Evolutionary conservation across 208 protist species (phyloP).

Genomic region (Acanthamoeba lugdunensis): DNA sequence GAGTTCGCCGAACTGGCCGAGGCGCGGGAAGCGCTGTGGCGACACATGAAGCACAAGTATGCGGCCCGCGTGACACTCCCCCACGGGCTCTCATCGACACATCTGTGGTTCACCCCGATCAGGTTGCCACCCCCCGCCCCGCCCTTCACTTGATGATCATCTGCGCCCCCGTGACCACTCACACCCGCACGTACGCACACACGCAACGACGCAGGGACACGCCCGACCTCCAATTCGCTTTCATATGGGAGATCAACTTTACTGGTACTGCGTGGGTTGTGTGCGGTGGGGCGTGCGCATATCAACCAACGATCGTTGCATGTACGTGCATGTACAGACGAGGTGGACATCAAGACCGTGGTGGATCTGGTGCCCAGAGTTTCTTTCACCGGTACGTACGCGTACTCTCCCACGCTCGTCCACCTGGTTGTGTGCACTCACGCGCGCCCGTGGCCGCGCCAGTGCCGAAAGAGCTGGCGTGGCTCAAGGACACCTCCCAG

Average conservation of each 20-base stretch:
- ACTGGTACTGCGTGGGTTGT: background rate
- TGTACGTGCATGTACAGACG: background rate
- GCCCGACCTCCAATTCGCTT: background rate
- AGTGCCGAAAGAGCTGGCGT: background rate
- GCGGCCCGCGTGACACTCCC: background rate
- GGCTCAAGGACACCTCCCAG: background rate
- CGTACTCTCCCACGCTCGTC: background rate
- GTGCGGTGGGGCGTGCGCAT: background rate
- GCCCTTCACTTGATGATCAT: background rate
- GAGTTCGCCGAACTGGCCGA: conserved; percentile 3
- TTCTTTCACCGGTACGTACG: background rate
- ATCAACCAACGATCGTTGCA: background rate
- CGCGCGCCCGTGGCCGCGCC: background rate
- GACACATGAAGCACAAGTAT: background rate
- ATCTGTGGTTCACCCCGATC: background rate
- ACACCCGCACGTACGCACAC: background rate
- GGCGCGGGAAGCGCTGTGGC: background rate
- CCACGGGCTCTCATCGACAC: background rate
- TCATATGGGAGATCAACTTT: background rate
- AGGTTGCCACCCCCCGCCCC: background rate
- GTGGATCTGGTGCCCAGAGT: background rate
- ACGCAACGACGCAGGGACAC: background rate
- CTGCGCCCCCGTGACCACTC: background rate
- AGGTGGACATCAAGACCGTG: background rate
- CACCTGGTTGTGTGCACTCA: background rate